Conservation (phyloP, 345 rosid species). For the Heritiera littoralis region DNA sequence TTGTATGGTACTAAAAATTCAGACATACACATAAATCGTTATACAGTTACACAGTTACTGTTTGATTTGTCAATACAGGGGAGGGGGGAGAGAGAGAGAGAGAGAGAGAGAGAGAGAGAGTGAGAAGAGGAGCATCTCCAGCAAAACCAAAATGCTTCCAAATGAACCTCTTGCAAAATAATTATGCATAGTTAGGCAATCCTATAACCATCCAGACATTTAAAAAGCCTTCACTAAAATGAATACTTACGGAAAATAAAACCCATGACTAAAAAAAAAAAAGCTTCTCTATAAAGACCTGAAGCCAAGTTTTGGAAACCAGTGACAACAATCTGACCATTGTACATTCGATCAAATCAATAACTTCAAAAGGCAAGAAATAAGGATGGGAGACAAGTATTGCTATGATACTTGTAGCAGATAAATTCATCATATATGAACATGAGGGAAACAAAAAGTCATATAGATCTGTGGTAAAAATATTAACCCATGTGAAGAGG, state of each 20-base stretch:
- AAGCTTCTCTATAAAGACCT: background rate
- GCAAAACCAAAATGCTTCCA: background rate
- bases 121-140: constrained; percentile 1
- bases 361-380: background rate
- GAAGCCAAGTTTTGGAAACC: background rate
- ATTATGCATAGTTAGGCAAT: background rate
- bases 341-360: constrained; percentile 8
- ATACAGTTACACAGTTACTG: background rate
- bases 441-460: background rate
- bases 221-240: background rate
- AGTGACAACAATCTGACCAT: background rate
- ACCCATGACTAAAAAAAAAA: background rate
- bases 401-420: background rate
- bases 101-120: too few species aligned
- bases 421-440: background rate
- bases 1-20: background rate
- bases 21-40: background rate
- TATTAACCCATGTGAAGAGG: background rate
- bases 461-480: background rate
- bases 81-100: background rate
- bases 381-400: background rate
- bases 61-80: background rate
- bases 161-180: background rate
- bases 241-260: background rate
- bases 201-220: background rate